phyloP scores from a whole-genome alignment of 1,284 basidiomycete species.

The Fomitopsis pinicola region DNA sequence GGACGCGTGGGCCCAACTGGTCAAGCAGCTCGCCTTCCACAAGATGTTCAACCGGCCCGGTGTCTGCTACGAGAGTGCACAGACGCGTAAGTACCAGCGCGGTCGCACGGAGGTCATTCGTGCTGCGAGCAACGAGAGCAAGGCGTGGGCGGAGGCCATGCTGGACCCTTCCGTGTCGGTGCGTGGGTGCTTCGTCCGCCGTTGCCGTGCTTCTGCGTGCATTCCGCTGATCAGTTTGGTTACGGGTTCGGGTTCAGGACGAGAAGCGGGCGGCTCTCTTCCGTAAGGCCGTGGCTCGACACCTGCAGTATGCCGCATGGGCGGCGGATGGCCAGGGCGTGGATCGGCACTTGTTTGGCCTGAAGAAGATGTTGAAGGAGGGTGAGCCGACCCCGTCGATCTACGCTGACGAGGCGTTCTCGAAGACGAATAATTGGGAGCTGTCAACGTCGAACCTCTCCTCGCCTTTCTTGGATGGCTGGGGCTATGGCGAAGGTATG shows the following conservation, averaged over 20 bases:
- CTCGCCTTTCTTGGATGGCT: constrained; percentile 83
- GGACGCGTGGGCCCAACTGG: constrained; percentile 93
- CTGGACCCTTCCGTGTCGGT: constrained; percentile 54
- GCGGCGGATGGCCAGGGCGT: constrained; percentile 95
- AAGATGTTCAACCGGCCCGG: constrained; percentile 80
- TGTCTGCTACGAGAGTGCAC: constrained; percentile 91
- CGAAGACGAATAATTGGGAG: constrained; percentile 83
- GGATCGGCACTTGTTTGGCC: constrained; percentile 92
- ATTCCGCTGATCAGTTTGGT: constrained; percentile 15
- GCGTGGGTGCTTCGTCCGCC: constrained; percentile 17
- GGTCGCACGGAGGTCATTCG: constrained; percentile 97
- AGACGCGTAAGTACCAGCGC: constrained; percentile 90
- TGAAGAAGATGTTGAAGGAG: constrained; percentile 79
- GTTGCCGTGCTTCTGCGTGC: constrained; percentile 2
- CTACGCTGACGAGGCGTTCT: constrained; percentile 77
- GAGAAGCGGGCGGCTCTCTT: constrained; percentile 67
- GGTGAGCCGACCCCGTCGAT: constrained; percentile 78
- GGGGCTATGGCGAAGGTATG: constrained; percentile 95
- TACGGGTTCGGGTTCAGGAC: constrained; percentile 37
- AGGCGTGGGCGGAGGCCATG: constrained; percentile 90
- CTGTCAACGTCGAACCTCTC: constrained; percentile 89
- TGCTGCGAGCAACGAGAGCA: constrained; percentile 78
- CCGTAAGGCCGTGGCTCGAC: constrained; percentile 75
- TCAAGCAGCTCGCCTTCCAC: constrained; percentile 94
- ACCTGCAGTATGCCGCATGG: constrained; percentile 86